Evolutionary conservation across 2,329 filamentous ascomycete species (phyloP), one percentile per base, ranked within the genome.

Genomic region (Colletotrichum sidae): DNA sequence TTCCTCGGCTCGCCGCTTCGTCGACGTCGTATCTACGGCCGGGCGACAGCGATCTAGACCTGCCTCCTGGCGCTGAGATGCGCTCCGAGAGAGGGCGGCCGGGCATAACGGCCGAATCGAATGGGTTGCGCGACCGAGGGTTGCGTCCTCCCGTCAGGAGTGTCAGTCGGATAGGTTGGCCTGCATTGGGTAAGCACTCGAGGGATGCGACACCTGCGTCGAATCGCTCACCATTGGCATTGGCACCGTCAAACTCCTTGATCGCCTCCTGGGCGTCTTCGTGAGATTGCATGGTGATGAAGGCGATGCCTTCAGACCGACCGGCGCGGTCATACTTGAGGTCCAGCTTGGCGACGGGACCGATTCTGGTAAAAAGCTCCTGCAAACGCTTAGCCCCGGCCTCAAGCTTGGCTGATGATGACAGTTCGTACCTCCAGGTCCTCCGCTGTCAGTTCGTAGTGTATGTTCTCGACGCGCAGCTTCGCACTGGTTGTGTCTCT

Each of bases 311-410:
- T 72, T 94, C 90, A 2, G 93, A 97, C 72, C 94, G 92, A 61
- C 94, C 94, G 65, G 93, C 92, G 71, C 94, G 91, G 78, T 97
- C 94, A 75, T 96, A 97, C 65, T 89, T 82, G 42, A 97, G 84
- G 60, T 90, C 86, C 39, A 96, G 83, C 68, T 87, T 88, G 33
- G 81, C 70, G 47, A 97, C 84, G 2, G 88, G 88, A 33, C 93
- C 94, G 69, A 97, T 95, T 72, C 89, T 86, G 67, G 81, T 83
- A 76, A 97, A 97, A 3, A 97, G 86, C 69, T 92, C 92, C 93
- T 97, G 69, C 12, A 15, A 8, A 4, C 5, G 9, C 69, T 80
- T 34, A 80, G 76, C 50, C 34, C 17, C 11, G 6, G 8, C 8
- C 3, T 8, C 5, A n/a, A 11, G 9, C 17, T n/a, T 6, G 34